Conservation (phyloP, 2,329 filamentous ascomycete genomes). For the Leptosphaerulina australis region DNA sequence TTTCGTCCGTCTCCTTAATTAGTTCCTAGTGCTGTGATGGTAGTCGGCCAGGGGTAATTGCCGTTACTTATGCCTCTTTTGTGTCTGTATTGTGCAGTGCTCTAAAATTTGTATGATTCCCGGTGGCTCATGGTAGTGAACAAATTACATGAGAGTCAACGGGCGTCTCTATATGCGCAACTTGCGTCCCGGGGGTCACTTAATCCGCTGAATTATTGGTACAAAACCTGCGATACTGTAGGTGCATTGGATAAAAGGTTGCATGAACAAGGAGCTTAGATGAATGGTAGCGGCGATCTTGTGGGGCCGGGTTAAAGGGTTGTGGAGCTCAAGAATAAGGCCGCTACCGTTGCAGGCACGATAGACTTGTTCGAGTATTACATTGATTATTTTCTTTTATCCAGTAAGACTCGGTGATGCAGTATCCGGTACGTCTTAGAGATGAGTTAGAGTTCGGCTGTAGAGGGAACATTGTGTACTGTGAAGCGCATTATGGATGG, state of each 20-base stretch:
- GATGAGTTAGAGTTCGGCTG: too few relatives aligned
- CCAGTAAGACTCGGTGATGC: not conserved
- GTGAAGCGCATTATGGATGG: slow-evolving; percentile 2
- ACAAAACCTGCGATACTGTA: slow-evolving; percentile 16
- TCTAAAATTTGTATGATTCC: slow-evolving; percentile 42
- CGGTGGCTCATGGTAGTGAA: slow-evolving; percentile 27
- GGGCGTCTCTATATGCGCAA: not conserved
- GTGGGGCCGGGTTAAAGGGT: slow-evolving; percentile 23
- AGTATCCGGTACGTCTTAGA: too few relatives aligned
- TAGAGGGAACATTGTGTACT: not conserved
- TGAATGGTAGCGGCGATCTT: slow-evolving; percentile 9
- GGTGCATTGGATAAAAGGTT: slow-evolving; percentile 32
- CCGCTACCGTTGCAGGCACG: not conserved
- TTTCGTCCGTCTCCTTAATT: slow-evolving; percentile 45
- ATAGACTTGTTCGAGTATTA: not conserved
- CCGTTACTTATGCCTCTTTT: slow-evolving; percentile 27
- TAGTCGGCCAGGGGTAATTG: slow-evolving; percentile 34
- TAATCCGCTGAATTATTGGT: slow-evolving; percentile 16
- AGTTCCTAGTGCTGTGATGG: slow-evolving; percentile 36
- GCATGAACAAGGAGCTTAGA: slow-evolving; percentile 10
- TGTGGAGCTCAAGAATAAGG: not conserved
- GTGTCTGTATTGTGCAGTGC: slow-evolving; percentile 30
- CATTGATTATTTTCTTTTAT: not conserved
- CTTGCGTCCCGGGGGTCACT: slow-evolving; percentile 1
- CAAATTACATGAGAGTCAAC: slow-evolving; percentile 21